Evolutionary conservation across 768 basidiomycete species (phyloP).

Genomic region (Lepiota brunneoincarnata): DNA sequence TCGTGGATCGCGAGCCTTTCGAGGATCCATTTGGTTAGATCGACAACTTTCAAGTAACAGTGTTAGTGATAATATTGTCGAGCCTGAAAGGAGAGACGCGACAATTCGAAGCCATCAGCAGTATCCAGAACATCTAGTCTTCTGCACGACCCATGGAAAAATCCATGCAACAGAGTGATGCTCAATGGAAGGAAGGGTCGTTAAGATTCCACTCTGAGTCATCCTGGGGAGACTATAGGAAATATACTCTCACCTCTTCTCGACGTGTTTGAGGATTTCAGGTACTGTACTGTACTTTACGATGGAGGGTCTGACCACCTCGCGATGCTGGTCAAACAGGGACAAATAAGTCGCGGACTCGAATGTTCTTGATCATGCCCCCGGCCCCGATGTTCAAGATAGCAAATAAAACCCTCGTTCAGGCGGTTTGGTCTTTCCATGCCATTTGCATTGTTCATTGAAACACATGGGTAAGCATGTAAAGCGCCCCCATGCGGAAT

Average conservation of each 20-base stretch:
- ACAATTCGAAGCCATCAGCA: conserved; percentile 59
- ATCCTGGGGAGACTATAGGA: conserved; percentile 42
- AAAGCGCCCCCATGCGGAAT: no score
- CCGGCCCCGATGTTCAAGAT: no score
- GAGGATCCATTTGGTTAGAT: conserved; percentile 63
- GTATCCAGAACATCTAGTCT: conserved; percentile 92
- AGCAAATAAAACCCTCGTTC: no score
- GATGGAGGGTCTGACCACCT: no score
- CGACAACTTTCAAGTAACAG: conserved; percentile 14
- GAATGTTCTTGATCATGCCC: no score
- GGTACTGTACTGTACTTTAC: no score
- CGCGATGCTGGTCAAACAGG: neutral
- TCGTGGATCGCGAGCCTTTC: conserved; percentile 78
- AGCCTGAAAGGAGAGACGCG: neutral
- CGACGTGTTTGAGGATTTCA: no score
- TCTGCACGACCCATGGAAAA: conserved; percentile 59
- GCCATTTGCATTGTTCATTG: no score
- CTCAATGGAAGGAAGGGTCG: conserved; percentile 45
- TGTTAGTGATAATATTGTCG: neutral
- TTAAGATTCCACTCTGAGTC: conserved; percentile 95
- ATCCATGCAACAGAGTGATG: conserved; percentile 15
- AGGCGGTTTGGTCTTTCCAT: no score
- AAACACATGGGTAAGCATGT: no score
- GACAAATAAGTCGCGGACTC: neutral
- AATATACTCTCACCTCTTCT: conserved; percentile 13